Evolutionary conservation across 2,329 filamentous ascomycete genomes (phyloP), one percentile per base, ranked within the genome.

Genomic region (Thelonectria discophora): DNA sequence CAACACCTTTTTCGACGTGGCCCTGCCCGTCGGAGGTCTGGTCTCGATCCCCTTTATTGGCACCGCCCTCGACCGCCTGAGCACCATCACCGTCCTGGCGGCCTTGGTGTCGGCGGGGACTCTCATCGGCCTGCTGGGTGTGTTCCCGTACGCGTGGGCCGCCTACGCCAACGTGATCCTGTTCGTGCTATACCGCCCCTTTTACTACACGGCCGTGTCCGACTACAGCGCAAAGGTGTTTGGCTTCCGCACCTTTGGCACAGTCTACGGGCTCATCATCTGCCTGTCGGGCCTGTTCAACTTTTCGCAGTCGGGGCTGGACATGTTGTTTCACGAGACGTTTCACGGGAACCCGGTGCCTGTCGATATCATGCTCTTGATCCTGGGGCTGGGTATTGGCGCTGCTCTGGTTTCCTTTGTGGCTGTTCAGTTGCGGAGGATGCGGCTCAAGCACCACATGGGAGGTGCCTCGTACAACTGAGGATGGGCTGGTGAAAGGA

Each of bases 221-320:
- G 93, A 97, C 78, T 97, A 96, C 76, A 86, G 88, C 18, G 93
- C 92, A 63, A 97, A 97, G 78, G 93, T 97, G 37, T 97, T 97
- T 74, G 93, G 93, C 15, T 97, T 97, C 78, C 85, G 88, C 63
- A 97, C 93, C 0, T 97, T 97, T 69, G 94, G 93, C 47, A 97
- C 92, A 59, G 93, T 97, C n/a, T 97, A 97, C 76, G 93, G 93
- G 11, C 84, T 94, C 18, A 91, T 97, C 67, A 97, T 97, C 69
- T 96, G 92, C 76, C 79, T 95, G 2, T 90, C 93, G 0, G 93
- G 94, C 0, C 75, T 97, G 1, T 84, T 93, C 72, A 97, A 96
- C 77, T 94, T 97, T 72, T 86, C 86, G 1, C 93, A 97, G 79
- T 90, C 89, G 5, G 92, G 86, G 0, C 82, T 97, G 34, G 93